Base-by-base conservation (phyloP, 73 alveolate species). In the Blepharisma stoltei region DNA sequence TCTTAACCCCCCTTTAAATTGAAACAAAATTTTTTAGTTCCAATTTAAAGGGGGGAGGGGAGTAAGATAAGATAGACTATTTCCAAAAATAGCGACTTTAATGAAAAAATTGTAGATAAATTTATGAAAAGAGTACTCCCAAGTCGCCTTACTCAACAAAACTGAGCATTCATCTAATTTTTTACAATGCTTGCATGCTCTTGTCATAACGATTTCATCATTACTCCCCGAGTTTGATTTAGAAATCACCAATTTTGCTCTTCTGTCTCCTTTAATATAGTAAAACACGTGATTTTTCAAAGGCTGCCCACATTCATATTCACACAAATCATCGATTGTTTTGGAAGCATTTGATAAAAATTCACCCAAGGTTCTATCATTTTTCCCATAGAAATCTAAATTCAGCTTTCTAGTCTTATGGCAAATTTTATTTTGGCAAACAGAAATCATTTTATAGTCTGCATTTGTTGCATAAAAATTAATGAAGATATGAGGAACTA, bases 121-220 rank as follows among this genome's bases (percentile, higher is more conserved):
- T 38, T 60, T 60, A 25, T 18, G 23, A 60, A 60, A 60, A 8
- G 73, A 60, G 47, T 60, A 60, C 23, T 60, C 73, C 73, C 73
- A 60, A 60, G 23, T 14, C 0, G 73, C 14, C 11, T 38, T 14
- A 2, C 18, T 18, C 14, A 60, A 11, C 5, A 18, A 9, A 8
- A 38, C 14, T 1, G 46, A 14, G n/a, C 46, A 60, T 25, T n/a
- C 14, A 38, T 60, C 73, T 8, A 11, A 18, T 20, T 60, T 60
- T 38, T 38, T 38, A 25, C 73, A 60, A n/a, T 20, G 49, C 23
- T 60, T 60, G 23, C 73, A 60, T 1, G 14, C 73, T 14, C 73
- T n/a, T 14, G 73, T 20, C 38, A 20, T 20, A 5, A 20, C 14
- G 46, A 60, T 60, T 14, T 60, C 73, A 60, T 60, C 23, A 18